Conservation (phyloP, 228 moss, liverwort and hornwort genomes). For the Sphagnum fallax region DNA sequence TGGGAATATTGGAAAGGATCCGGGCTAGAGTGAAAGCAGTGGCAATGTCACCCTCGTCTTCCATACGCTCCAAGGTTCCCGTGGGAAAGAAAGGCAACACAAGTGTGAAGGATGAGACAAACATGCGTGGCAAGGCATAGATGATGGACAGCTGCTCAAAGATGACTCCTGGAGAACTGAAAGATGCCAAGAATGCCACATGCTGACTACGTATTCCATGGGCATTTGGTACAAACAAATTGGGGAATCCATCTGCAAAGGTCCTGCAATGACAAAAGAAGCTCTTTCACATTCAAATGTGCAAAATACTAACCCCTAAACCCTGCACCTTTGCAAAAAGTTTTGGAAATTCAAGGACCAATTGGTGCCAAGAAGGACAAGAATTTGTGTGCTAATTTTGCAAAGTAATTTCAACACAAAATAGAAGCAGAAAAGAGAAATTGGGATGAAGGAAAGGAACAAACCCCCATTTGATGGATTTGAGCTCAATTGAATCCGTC, state of each 20-base stretch:
- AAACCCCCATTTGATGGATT: slow-evolving; percentile 1
- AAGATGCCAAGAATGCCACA: slow-evolving; percentile 89
- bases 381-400: background rate
- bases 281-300: no score
- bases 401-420: background rate
- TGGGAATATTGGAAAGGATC: slow-evolving; percentile 91
- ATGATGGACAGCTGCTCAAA: slow-evolving; percentile 98
- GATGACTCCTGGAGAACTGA: slow-evolving; percentile 80
- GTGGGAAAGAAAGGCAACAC: slow-evolving; percentile 96
- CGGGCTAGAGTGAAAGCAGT: slow-evolving; percentile 92
- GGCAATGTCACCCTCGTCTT: slow-evolving; percentile 97
- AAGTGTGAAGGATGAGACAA: slow-evolving; percentile 94
- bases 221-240: slow-evolving; percentile 88
- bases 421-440: background rate
- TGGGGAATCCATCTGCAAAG: slow-evolving; percentile 96
- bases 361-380: no score
- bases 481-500: background rate
- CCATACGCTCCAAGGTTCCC: slow-evolving; percentile 97
- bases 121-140: slow-evolving; percentile 96
- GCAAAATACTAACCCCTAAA: no score
- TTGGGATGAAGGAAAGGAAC: background rate
- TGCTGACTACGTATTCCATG: slow-evolving; percentile 97
- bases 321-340: no score
- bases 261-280: slow-evolving; percentile 31
- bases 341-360: no score